These are phyloP conservation scores for Didymella exigua DNA, from an alignment of 2,329 filamentous ascomycete species.

Conservation along the genomic window DNA sequence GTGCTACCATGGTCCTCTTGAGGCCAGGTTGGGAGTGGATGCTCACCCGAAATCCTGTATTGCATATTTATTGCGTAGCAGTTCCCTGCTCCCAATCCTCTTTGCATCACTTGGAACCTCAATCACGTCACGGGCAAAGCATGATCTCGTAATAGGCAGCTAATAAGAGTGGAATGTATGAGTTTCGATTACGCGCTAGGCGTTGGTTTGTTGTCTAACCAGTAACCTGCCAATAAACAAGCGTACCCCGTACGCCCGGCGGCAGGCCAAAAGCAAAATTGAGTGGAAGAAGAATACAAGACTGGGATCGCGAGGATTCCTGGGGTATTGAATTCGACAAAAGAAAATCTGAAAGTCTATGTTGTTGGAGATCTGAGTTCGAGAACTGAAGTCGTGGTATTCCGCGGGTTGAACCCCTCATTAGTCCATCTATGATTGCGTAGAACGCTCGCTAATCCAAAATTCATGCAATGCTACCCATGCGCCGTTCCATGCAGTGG, in stretches of 20 bases:
- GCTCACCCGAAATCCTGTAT: conserved; percentile 22
- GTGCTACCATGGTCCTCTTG: conserved; percentile 3
- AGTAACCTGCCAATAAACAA: conserved; percentile 39
- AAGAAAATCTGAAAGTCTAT: conserved; percentile 39
- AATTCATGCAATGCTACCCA: conserved; percentile 36
- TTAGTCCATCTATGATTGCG: conserved; percentile 38
- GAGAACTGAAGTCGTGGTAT: conserved; percentile 40
- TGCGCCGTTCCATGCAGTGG: conserved; percentile 38
- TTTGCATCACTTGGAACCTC: conserved; percentile 38
- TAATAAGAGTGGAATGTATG: conserved; percentile 27
- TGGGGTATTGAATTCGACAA: conserved; percentile 46
- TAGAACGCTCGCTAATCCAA: conserved; percentile 44
- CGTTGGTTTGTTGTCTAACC: conserved; percentile 39
- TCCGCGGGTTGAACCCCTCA: conserved; percentile 32
- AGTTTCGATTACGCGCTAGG: conserved; percentile 44
- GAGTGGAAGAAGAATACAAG: conserved; percentile 42
- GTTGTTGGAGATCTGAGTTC: conserved; percentile 18
- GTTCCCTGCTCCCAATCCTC: conserved; percentile 24
- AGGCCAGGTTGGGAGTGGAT: conserved; percentile 1
- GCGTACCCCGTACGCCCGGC: conserved; percentile 24
- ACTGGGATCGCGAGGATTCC: conserved; percentile 39
- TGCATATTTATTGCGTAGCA: conserved; percentile 18
- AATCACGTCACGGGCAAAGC: conserved; percentile 42
- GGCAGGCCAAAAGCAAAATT: conserved; percentile 28
- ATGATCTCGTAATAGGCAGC: conserved; percentile 40